Percentiles rank a stretch among this genome's conserved stretches.
Evolutionary conservation across 495 filamentous ascomycete genomes (phyloP).

Genomic region (Apodospora peruviana): DNA sequence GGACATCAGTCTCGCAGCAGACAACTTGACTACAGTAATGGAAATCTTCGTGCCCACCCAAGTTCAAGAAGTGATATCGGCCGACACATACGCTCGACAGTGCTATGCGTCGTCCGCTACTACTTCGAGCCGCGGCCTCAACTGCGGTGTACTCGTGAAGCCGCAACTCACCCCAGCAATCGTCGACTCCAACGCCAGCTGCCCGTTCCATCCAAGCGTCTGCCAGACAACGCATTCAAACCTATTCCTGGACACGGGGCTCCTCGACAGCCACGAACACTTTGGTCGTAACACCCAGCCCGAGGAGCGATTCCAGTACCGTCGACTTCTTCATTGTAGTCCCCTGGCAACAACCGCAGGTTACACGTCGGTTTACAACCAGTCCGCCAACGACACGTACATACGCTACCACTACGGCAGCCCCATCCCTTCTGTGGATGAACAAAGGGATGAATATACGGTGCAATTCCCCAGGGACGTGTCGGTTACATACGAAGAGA

Average conservation of each 20-base stretch:
- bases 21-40: neutral
- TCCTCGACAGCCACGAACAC: constrained; percentile 11
- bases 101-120: constrained; percentile 2
- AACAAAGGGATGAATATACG: neutral
- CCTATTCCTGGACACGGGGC: constrained; percentile 14
- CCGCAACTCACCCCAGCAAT: neutral
- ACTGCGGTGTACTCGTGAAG: no score
- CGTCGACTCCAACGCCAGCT: constrained; percentile 10
- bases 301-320: constrained; percentile 4
- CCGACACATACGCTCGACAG: constrained; percentile 11
- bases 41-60: neutral
- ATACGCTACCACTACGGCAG: constrained; percentile 1
- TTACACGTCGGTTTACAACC: neutral
- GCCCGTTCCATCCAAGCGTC: constrained; percentile 12
- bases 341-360: constrained; percentile 10
- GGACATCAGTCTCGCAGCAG: no score
- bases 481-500: neutral
- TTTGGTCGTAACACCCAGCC: constrained; percentile 16
- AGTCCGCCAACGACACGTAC: neutral
- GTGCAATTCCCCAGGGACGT: neutral
- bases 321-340: constrained; percentile 12
- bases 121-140: neutral
- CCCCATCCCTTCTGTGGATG: no score
- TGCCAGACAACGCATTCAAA: constrained; percentile 7
- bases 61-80: no score